A percentile compares a stretch with the other conserved stretches of the same genome.
These are phyloP conservation scores for Helicosporidium sp. DNA, from an alignment of 139 green algal species.

Conservation along the genomic window DNA sequence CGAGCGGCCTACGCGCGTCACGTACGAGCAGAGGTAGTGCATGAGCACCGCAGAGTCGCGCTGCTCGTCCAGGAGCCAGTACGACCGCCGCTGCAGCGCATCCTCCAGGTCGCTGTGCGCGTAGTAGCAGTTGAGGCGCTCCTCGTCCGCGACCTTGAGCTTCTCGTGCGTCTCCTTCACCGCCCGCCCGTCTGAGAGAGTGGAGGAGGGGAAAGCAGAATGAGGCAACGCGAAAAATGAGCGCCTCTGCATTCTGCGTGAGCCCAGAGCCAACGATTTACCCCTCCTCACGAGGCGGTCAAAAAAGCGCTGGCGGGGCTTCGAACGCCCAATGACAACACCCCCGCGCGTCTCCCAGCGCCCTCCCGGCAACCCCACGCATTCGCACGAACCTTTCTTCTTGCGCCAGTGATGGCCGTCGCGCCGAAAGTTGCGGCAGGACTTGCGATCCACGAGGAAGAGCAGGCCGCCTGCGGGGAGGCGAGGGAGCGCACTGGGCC, in stretches of 20 bases:
- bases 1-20: constrained; percentile 1
- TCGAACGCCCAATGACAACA: too few species aligned
- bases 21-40: constrained; percentile 28
- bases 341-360: too few species aligned
- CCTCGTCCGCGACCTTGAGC: constrained; percentile 43
- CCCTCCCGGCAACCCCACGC: too few species aligned
- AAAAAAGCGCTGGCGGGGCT: not conserved
- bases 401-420: constrained; percentile 57
- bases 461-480: constrained; percentile 34
- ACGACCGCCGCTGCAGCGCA: constrained; percentile 36
- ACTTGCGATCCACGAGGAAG: constrained; percentile 42
- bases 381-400: constrained; percentile 30
- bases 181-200: constrained; percentile 46
- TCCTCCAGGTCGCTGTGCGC: constrained; percentile 32
- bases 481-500: not conserved
- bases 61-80: constrained; percentile 43
- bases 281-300: not conserved
- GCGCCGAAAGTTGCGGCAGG: constrained; percentile 40
- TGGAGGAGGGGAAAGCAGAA: constrained; percentile 1
- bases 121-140: constrained; percentile 63
- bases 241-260: not conserved
- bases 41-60: constrained; percentile 29
- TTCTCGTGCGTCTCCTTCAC: constrained; percentile 64
- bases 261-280: not conserved
- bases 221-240: not conserved